Evolutionary conservation across 306 rosid genomes (phyloP), one percentile per base, ranked within the genome.

Genomic region (Castanea sativa): DNA sequence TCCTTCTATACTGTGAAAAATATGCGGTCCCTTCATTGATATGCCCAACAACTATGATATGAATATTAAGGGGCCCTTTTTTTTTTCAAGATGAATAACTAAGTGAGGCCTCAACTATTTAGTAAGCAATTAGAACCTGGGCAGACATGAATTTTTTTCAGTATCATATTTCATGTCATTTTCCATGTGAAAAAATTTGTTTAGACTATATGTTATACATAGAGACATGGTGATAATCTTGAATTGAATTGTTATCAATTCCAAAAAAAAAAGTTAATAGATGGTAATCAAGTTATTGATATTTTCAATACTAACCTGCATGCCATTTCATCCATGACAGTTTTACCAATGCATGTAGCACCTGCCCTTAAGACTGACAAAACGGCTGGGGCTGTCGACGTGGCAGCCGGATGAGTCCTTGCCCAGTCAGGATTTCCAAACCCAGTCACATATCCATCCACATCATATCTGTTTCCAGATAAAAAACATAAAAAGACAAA

Each of bases 241-340:
- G 29, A 8, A 57, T 57, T 20, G 63, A 57, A 20, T 20, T 11
- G 14, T 20, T 7, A 57, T 4, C 63, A 7, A 7, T n/a, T 57
- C 63, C 63, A 8, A 5, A 0, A 43, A 45, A 45, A 45, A 10
- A 45, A 0, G 3, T 45, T 29, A 20, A 33, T 27, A 15, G 23
- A 6, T 9, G 23, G 2, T 4, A 64, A 30, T 64, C 49, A 32
- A 33, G 25, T 67, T 35, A 33, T 1, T 67, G 25, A 6, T 25
- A 45, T 20, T 27, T 53, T 19, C 11, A 52, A 12, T 14, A 49
- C 83, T 10, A 76, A 93, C 99, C 99, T 80, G 86, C 83, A 92
- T 35, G 99, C 99, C 99, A 95, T 86, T 91, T 95, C 99, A 80
- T 95, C 99, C 99, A 91, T 91, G 83, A 90, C 85, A 77, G 97